Percentiles rank a stretch among this genome's conserved stretches.
These are phyloP conservation scores for Metschnikowia lachancei DNA, from an alignment of 805 yeast genomes.

Conservation along the genomic window DNA sequence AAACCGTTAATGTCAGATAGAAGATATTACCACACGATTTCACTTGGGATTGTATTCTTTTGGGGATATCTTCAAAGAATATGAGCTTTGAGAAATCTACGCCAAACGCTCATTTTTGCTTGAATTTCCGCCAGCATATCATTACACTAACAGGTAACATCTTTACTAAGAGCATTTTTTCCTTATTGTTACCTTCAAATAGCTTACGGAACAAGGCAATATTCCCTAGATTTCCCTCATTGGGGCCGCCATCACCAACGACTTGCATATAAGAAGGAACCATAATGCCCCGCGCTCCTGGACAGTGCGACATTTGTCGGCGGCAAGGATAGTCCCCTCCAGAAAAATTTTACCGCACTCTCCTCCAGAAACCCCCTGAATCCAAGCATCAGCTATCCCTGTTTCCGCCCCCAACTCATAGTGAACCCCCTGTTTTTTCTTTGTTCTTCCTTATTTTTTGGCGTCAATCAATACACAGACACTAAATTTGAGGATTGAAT, in stretches of 20 bases:
- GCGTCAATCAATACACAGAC: constrained; percentile 2
- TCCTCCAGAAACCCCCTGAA: constrained; percentile 17
- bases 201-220: neutral
- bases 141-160: too few relatives aligned
- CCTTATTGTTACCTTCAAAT: neutral
- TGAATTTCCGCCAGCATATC: too few relatives aligned
- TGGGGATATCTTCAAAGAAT: too few relatives aligned
- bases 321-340: constrained; percentile 8
- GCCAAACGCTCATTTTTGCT: too few relatives aligned
- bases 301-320: constrained; percentile 18
- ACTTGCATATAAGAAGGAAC: constrained; percentile 3
- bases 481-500: constrained; percentile 3
- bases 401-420: neutral
- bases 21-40: too few relatives aligned
- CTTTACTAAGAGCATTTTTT: too few relatives aligned
- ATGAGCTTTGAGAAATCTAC: too few relatives aligned
- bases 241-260: neutral
- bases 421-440: constrained; percentile 3
- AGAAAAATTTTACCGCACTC: constrained; percentile 19
- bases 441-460: neutral
- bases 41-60: too few relatives aligned
- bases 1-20: too few relatives aligned
- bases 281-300: constrained; percentile 9
- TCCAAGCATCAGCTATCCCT: constrained; percentile 4
- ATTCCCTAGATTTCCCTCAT: neutral